A percentile compares a stretch with the other conserved stretches of the same genome.
Conservation (phyloP, 2,329 filamentous ascomycete species). For the Aspergillus sclerotialis region DNA sequence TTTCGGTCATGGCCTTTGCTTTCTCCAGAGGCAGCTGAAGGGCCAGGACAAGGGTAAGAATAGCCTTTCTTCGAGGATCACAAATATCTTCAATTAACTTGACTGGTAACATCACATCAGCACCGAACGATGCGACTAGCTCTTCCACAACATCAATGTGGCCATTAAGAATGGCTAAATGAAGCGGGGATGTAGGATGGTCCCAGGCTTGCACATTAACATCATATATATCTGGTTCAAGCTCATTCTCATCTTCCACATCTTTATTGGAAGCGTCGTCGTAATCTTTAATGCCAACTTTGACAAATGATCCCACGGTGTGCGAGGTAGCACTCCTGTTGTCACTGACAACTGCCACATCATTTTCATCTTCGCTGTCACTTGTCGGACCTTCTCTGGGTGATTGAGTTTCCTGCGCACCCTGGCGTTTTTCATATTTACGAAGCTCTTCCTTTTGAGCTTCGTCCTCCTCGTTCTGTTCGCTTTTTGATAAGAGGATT, state of each 20-base stretch:
- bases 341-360: constrained; percentile 31
- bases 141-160: constrained; percentile 62
- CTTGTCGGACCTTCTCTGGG: constrained; percentile 29
- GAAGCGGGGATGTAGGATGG: constrained; percentile 63
- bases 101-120: constrained; percentile 67
- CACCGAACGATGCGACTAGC: constrained; percentile 66
- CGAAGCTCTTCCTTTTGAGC: constrained; percentile 9
- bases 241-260: constrained; percentile 50
- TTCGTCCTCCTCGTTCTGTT: constrained; percentile 57
- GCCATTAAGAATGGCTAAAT: constrained; percentile 69
- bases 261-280: constrained; percentile 35
- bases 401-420: constrained; percentile 26
- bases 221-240: constrained; percentile 73
- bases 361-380: constrained; percentile 19
- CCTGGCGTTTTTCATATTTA: constrained; percentile 17
- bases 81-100: constrained; percentile 48
- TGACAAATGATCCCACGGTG: constrained; percentile 68
- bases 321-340: constrained; percentile 45
- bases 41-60: constrained; percentile 65
- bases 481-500: constrained; percentile 66
- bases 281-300: constrained; percentile 42
- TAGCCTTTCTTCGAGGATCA: constrained; percentile 49
- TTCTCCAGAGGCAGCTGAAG: constrained; percentile 56
- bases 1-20: constrained; percentile 57
- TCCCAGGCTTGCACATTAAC: constrained; percentile 78